Base-by-base conservation (phyloP, 1,139 yeast genomes). In the Meyerozyma smithsonii region DNA sequence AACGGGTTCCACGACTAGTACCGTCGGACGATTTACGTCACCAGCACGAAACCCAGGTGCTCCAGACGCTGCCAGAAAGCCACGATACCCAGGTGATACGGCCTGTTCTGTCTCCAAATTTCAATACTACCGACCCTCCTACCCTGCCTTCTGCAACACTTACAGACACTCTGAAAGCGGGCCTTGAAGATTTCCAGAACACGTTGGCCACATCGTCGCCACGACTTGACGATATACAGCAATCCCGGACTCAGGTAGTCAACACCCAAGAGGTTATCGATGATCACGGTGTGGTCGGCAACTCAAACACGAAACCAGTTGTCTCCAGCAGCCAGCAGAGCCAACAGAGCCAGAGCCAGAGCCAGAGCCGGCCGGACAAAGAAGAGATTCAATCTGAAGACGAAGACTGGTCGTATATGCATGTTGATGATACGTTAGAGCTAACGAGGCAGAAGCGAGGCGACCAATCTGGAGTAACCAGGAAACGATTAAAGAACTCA, bases 211-310 rank as follows among this genome's bases (percentile, higher is more conserved):
- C 34, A 2, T 30, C 34, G 6, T 30, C 34, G 34, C 34, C 34
- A 4, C 19, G 21, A 18, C 10, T 18, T 5, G 28, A 25, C 28
- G 28, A 35, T 7, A 35, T 35, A 16, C n/a, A 35, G 12, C 26
- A 35, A 16, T 23, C 36, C 18, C 17, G 28, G 17, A 23, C 28
- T 7, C 36, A 36, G 18, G 26, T 36, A 34, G 10, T 36, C 38
- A 16, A 36, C 19, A 36, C 34, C n/a, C 18, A 30, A 19, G 23
- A 36, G 18, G 38, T 18, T 7, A 23, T n/a, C 35, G 34, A 28
- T 12, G 30, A 25, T 12, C 20, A 24, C 28, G 23, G 14, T 10
- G n/a, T 24, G n/a, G 15, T 18, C 12, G 20, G 15, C n/a, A 12
- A 17, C 8, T 12, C 20, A 11, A 21, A 15, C 8, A 25, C 28